These are phyloP conservation scores for Butyriboletus loyo DNA, from an alignment of 768 basidiomycete genomes.

Conservation along the genomic window DNA sequence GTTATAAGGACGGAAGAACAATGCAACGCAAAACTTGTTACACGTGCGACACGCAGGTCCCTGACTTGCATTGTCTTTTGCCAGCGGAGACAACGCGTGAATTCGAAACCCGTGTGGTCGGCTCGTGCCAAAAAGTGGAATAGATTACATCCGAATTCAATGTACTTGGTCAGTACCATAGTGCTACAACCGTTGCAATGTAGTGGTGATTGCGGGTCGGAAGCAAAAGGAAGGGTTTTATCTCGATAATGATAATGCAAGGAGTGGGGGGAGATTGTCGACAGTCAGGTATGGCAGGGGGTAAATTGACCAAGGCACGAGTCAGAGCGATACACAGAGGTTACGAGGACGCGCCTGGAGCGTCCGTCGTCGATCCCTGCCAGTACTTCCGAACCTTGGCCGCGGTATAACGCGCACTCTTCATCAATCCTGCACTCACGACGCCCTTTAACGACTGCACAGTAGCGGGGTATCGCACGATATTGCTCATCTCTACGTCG, in stretches of 20 bases:
- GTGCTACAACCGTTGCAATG: conserved; percentile 15
- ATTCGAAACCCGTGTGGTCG: not conserved
- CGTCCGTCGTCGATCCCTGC: conserved; percentile 30
- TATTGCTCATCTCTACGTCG: conserved; percentile 62
- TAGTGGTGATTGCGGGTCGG: conserved; percentile 2
- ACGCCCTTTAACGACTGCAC: conserved; percentile 85
- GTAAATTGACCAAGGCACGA: not conserved
- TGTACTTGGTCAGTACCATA: conserved; percentile 11
- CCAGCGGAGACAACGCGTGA: not conserved
- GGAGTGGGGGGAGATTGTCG: conserved; percentile 6
- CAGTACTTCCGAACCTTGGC: conserved; percentile 90
- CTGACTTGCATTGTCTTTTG: not conserved
- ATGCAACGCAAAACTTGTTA: not conserved
- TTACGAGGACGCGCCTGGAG: not conserved
- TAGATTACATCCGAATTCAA: conserved; percentile 18
- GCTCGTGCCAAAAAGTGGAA: not conserved
- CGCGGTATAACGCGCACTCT: conserved; percentile 70
- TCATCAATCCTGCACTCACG: conserved; percentile 74
- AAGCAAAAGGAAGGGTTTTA: not conserved
- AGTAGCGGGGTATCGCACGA: conserved; percentile 81
- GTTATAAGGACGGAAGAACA: not conserved
- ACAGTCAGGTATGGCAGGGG: not conserved
- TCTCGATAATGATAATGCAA: conserved; percentile 5
- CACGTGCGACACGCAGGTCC: not conserved
- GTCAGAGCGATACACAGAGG: not conserved